Percentiles rank a stretch among this genome's conserved stretches.
Evolutionary conservation across 768 basidiomycete species (phyloP).

Genomic region (Boletus sp.): DNA sequence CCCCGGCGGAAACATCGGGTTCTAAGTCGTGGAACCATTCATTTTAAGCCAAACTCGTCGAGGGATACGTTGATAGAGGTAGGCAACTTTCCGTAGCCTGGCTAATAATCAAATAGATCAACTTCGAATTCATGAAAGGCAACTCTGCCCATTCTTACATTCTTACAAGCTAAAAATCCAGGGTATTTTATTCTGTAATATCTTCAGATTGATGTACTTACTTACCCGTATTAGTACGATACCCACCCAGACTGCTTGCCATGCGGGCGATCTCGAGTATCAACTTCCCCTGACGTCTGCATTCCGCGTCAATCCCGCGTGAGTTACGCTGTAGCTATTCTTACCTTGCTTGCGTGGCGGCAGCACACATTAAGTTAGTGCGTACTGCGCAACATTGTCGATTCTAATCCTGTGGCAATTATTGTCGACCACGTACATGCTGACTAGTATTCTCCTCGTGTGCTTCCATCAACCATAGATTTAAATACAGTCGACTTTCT

Average conservation of each 20-base stretch:
- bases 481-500: background rate
- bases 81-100: too few relatives aligned
- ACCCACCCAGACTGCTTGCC: background rate
- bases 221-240: background rate
- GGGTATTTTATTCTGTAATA: background rate
- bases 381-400: background rate
- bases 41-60: too few relatives aligned
- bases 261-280: background rate
- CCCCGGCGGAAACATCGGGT: background rate
- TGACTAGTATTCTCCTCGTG: background rate
- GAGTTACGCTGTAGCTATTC: background rate
- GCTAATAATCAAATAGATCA: background rate
- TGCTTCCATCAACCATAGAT: background rate
- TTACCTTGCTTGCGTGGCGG: background rate
- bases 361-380: background rate
- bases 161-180: background rate
- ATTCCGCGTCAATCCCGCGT: constrained; percentile 6
- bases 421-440: background rate
- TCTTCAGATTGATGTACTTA: background rate
- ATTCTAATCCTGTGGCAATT: background rate
- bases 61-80: too few relatives aligned
- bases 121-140: too few relatives aligned
- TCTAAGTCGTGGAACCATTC: too few relatives aligned
- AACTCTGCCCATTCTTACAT: background rate
- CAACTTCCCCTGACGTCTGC: background rate